Evolutionary conservation across 1,139 yeast species (phyloP).

Genomic region (Magnusiomyces paraingens): DNA sequence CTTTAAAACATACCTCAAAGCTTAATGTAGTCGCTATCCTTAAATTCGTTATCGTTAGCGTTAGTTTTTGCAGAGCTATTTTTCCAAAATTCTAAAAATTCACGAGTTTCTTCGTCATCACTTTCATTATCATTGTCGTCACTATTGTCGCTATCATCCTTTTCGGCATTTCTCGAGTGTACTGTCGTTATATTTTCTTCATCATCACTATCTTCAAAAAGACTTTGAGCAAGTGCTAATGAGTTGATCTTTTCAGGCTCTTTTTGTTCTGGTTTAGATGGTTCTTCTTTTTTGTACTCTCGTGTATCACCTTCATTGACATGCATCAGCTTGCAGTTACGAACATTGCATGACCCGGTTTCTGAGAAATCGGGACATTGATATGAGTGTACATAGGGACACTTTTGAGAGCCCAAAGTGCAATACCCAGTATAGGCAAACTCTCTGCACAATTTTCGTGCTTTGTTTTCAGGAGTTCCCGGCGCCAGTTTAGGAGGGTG

Average conservation of each 20-base stretch:
- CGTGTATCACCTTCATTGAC: not conserved
- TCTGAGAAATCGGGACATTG: slow-evolving; percentile 4
- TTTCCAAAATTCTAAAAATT: not conserved
- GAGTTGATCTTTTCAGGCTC: not conserved
- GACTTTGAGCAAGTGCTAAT: not conserved
- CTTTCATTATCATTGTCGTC: not conserved
- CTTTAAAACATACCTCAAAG: not conserved
- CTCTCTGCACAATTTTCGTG: not conserved
- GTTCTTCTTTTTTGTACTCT: not conserved
- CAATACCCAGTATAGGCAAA: slow-evolving; percentile 7
- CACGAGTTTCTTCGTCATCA: slow-evolving; percentile 1
- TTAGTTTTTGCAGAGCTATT: not conserved
- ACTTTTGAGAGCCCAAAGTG: not conserved
- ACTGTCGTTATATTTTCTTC: not conserved
- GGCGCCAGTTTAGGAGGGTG: slow-evolving; percentile 2
- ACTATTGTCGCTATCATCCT: not conserved
- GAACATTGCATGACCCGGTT: not conserved
- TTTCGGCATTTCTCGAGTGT: not conserved
- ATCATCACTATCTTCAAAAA: slow-evolving; percentile 4
- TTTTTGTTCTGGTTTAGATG: not conserved
- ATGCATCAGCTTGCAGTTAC: not conserved
- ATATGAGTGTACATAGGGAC: slow-evolving; percentile 2
- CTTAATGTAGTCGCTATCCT: slow-evolving; percentile 2
- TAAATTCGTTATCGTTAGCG: not conserved
- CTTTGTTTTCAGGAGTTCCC: not conserved